Evolutionary conservation across 2,329 filamentous ascomycete species (phyloP).

Genomic region (Biscogniauxia marginata): DNA sequence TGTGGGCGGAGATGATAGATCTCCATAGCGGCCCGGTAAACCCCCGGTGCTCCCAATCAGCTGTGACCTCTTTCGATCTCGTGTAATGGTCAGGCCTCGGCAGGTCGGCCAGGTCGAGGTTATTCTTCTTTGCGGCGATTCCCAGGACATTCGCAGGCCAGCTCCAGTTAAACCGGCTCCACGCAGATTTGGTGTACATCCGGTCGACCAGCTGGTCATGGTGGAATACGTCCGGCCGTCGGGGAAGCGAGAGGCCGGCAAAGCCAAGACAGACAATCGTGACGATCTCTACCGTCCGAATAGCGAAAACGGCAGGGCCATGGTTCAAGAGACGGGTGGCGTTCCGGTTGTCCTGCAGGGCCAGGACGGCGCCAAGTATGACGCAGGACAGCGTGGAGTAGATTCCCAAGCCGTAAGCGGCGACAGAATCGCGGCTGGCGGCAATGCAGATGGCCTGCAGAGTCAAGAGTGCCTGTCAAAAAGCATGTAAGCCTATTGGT

Average conservation of each 20-base stretch:
- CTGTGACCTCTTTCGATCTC: conserved; percentile 49
- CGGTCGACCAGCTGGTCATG: conserved; percentile 60
- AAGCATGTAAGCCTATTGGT: conserved; percentile 19
- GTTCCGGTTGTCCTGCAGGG: conserved; percentile 45
- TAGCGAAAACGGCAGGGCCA: conserved; percentile 36
- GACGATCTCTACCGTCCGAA: conserved; percentile 49
- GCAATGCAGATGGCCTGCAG: conserved; percentile 51
- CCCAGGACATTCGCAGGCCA: conserved; percentile 60
- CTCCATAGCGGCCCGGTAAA: conserved; percentile 57
- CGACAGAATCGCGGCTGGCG: conserved; percentile 49
- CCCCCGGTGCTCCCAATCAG: conserved; percentile 48
- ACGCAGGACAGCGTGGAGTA: conserved; percentile 49
- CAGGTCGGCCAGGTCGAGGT: conserved; percentile 61
- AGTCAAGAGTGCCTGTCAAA: conserved; percentile 46
- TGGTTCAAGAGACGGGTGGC: conserved; percentile 35
- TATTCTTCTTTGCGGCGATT: conserved; percentile 54
- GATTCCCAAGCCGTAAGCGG: conserved; percentile 53
- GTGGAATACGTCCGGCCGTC: conserved; percentile 66
- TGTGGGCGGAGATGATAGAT: conserved; percentile 58
- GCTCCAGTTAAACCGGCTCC: conserved; percentile 62
- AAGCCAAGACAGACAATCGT: conserved; percentile 45
- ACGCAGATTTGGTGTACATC: conserved; percentile 59
- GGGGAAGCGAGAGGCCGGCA: conserved; percentile 56
- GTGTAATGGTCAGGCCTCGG: conserved; percentile 58
- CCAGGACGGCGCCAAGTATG: conserved; percentile 42